A percentile compares a stretch with the other conserved stretches of the same genome.
Conservation (phyloP, 805 yeast genomes). For the Candida takata region DNA sequence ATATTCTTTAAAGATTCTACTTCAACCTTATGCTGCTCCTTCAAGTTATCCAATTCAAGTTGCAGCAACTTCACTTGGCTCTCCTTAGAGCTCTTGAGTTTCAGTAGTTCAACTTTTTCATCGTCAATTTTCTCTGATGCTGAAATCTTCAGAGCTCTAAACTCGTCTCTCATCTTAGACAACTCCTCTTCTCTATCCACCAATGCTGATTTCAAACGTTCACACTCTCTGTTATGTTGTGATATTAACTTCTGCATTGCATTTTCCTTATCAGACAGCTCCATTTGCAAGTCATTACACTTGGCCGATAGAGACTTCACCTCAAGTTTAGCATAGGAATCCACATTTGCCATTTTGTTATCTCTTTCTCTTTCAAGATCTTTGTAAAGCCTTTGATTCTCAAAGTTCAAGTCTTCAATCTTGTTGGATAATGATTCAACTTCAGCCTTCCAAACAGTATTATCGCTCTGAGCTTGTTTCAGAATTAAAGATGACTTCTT, state of each 20-base stretch:
- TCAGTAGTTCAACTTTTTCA: conserved; percentile 30
- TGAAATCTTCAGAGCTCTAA: conserved; percentile 27
- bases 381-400: conserved; percentile 29
- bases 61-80: conserved; percentile 30
- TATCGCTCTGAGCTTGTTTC: conserved; percentile 4
- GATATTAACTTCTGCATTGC: conserved; percentile 15
- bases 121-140: conserved; percentile 28
- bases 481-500: conserved; percentile 9
- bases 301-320: conserved; percentile 31
- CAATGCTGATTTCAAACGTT: conserved; percentile 18
- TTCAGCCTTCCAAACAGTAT: conserved; percentile 25
- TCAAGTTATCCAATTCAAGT: conserved; percentile 32
- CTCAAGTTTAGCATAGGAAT: conserved; percentile 30
- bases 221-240: conserved; percentile 19
- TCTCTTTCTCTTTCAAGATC: conserved; percentile 29
- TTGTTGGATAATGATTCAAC: conserved; percentile 23
- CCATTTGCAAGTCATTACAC: conserved; percentile 27
- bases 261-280: conserved; percentile 19
- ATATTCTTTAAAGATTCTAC: conserved; percentile 26
- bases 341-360: conserved; percentile 10
- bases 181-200: conserved; percentile 32
- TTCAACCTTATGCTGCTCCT: conserved; percentile 31
- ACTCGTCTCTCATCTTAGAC: conserved; percentile 27
- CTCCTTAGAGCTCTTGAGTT: conserved; percentile 32
- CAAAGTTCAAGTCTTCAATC: conserved; percentile 30